These are phyloP conservation scores for Pleurotus sapidus DNA, from an alignment of 768 basidiomycete genomes.

Conservation along the genomic window DNA sequence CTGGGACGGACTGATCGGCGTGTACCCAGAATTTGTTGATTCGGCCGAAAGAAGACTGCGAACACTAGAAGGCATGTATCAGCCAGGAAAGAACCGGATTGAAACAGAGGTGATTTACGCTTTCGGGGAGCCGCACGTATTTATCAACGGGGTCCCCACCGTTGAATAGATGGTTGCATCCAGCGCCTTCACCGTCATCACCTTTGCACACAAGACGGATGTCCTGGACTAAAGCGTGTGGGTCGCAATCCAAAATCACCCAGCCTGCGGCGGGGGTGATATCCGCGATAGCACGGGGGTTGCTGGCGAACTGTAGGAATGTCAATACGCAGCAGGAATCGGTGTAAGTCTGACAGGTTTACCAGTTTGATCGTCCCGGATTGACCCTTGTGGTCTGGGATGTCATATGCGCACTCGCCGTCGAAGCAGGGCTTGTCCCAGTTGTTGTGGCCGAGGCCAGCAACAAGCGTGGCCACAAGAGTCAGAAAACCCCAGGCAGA, in stretches of 20 bases:
- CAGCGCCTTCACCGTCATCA: background rate
- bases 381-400: background rate
- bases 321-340: background rate
- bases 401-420: background rate
- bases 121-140: slow-evolving; percentile 52
- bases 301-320: background rate
- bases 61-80: slow-evolving; percentile 26
- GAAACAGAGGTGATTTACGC: slow-evolving; percentile 26
- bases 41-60: slow-evolving; percentile 35
- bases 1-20: slow-evolving; percentile 40
- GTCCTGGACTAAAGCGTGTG: background rate
- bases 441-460: background rate
- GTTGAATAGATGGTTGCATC: slow-evolving; percentile 37
- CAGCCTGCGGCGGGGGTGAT: background rate
- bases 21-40: slow-evolving; percentile 38
- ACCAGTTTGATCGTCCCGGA: background rate
- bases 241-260: background rate
- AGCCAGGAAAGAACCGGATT: no score
- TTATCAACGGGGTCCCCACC: slow-evolving; percentile 39
- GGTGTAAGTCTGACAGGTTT: background rate
- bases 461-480: background rate
- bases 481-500: background rate
- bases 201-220: background rate
- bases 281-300: background rate
- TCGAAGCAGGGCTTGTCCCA: background rate